These are phyloP conservation scores for Candida ipomoeae DNA, from an alignment of 805 yeast genomes.

Conservation along the genomic window DNA sequence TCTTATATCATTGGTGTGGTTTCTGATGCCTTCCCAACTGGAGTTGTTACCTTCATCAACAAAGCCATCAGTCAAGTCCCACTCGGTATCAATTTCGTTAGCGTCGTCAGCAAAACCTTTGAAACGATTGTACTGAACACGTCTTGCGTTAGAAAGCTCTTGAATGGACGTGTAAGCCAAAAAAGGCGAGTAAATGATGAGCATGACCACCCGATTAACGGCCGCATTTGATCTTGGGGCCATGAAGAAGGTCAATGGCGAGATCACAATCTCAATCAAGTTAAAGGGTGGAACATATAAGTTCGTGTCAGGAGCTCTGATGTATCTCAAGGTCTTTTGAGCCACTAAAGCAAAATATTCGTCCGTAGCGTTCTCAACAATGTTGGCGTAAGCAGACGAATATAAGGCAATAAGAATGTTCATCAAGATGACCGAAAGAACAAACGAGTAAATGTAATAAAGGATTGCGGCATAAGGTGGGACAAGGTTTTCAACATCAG, in stretches of 20 bases:
- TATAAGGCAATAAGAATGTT: constrained; percentile 82
- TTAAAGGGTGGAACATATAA: constrained; percentile 85
- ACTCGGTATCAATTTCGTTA: constrained; percentile 69
- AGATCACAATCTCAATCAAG: constrained; percentile 52
- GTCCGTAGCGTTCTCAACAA: constrained; percentile 76
- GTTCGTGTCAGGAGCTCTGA: constrained; percentile 84
- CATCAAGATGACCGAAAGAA: constrained; percentile 69
- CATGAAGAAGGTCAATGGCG: constrained; percentile 33
- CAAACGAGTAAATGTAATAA: constrained; percentile 73
- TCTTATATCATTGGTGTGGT: constrained; percentile 35
- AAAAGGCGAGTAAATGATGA: constrained; percentile 64
- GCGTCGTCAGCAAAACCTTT: constrained; percentile 70
- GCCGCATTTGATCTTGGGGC: constrained; percentile 29
- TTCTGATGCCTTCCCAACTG: constrained; percentile 38
- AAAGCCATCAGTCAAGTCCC: constrained; percentile 81
- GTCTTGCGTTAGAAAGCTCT: constrained; percentile 63
- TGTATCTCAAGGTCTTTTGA: constrained; percentile 75
- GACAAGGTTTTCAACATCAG: constrained; percentile 64
- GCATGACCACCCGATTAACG: constrained; percentile 56
- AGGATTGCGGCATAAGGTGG: constrained; percentile 83
- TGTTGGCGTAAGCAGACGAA: constrained; percentile 77
- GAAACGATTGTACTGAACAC: constrained; percentile 67
- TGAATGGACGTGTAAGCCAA: constrained; percentile 55
- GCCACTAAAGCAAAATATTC: constrained; percentile 84
- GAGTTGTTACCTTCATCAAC: constrained; percentile 26